Conservation (phyloP, 345 rosid genomes). For the Brassica rapa region DNA sequence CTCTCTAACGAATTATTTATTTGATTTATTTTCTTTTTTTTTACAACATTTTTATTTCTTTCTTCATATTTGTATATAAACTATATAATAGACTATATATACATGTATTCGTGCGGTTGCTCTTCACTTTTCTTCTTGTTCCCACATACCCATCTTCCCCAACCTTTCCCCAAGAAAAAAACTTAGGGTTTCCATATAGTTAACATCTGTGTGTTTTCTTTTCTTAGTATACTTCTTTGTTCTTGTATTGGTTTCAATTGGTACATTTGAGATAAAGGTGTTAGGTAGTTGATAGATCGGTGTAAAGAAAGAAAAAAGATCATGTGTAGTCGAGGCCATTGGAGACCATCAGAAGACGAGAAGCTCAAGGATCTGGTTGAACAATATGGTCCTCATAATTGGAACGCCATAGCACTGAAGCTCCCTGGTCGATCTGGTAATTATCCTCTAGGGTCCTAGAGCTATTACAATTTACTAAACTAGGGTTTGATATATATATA, state of each 20-base stretch:
- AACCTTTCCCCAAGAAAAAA: constrained; percentile 22
- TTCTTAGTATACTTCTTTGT: background rate
- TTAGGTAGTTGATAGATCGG: constrained; percentile 14
- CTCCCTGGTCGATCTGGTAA: constrained; percentile 75
- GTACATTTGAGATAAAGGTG: background rate
- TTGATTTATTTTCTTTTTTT: background rate
- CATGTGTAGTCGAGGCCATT: constrained; percentile 77
- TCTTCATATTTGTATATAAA: background rate
- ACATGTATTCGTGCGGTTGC: constrained; percentile 30
- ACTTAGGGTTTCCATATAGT: constrained; percentile 27
- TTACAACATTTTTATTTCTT: background rate
- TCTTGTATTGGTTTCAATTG: background rate
- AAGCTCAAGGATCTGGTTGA: constrained; percentile 66
- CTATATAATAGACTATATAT: constrained; percentile 2
- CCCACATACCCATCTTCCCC: constrained; percentile 42
- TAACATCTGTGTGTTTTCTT: background rate
- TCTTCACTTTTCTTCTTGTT: constrained; percentile 46
- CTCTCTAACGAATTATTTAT: constrained; percentile 59
- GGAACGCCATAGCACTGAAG: constrained; percentile 82
- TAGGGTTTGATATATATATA: constrained; percentile 17
- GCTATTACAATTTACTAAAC: background rate
- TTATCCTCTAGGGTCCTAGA: constrained; percentile 3
- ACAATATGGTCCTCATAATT: constrained; percentile 73
- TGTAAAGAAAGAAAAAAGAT: constrained; percentile 18
- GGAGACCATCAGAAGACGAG: constrained; percentile 80